Conservation (phyloP, 352 stramenopile genomes). For the Phytophthora brassicae region DNA sequence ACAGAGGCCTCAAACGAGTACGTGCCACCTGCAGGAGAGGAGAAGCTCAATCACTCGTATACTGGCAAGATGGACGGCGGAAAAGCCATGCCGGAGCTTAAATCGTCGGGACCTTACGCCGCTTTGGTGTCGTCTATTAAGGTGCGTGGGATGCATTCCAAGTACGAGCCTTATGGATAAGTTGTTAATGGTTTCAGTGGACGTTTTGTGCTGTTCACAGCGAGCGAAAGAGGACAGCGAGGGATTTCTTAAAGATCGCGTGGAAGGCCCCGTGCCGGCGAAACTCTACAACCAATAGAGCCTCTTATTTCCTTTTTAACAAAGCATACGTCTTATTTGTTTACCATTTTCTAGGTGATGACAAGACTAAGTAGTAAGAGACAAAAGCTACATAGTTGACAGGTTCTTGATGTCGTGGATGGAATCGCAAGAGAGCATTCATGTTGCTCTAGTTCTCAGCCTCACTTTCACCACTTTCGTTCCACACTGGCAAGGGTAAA, state of each 20-base stretch:
- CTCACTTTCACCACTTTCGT: slow-evolving; percentile 42
- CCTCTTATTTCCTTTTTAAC: slow-evolving; percentile 13
- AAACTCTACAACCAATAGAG: slow-evolving; percentile 66
- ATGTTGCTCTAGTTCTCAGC: slow-evolving; percentile 13
- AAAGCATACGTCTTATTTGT: slow-evolving; percentile 30
- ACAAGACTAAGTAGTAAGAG: neutral
- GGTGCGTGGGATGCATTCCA: slow-evolving; percentile 28
- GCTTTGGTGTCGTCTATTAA: slow-evolving; percentile 76
- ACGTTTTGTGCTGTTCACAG: slow-evolving; percentile 23
- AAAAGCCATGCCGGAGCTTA: slow-evolving; percentile 63
- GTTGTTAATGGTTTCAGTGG: too few species aligned
- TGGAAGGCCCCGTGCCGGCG: slow-evolving; percentile 71
- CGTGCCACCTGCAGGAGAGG: slow-evolving; percentile 24
- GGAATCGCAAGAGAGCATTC: neutral
- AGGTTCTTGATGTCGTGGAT: slow-evolving; percentile 4
- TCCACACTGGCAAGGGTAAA: slow-evolving; percentile 52
- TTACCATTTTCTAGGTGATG: slow-evolving; percentile 28
- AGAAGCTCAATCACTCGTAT: slow-evolving; percentile 71
- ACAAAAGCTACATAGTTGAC: slow-evolving; percentile 21
- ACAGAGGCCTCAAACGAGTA: slow-evolving; percentile 75
- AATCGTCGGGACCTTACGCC: slow-evolving; percentile 65
- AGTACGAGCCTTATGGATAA: too few species aligned
- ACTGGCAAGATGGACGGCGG: slow-evolving; percentile 67
- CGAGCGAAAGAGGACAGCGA: slow-evolving; percentile 82
- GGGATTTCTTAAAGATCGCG: slow-evolving; percentile 76